phyloP scores from a whole-genome alignment of 1,284 basidiomycete genomes.

The Cryptococcus jaspeensis region DNA sequence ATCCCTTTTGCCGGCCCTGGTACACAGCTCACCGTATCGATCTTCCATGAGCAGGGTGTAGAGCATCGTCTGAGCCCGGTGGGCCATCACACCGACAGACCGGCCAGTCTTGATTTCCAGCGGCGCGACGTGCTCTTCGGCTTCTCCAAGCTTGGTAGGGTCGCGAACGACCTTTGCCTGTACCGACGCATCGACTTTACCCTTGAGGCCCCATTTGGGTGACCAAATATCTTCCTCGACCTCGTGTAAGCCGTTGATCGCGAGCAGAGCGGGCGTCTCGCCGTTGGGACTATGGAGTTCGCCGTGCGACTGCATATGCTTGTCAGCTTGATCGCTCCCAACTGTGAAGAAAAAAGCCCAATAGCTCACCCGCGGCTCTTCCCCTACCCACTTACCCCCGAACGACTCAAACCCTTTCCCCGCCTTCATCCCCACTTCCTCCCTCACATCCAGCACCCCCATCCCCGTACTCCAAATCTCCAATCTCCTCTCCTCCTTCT shows the following conservation, averaged over 20 bases:
- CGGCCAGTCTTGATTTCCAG: constrained; percentile 97
- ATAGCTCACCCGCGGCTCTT: constrained; percentile 27
- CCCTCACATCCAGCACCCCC: constrained; percentile 42
- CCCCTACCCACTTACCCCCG: constrained; percentile 43
- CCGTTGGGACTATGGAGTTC: constrained; percentile 56
- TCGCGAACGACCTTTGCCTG: constrained; percentile 61
- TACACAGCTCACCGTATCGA: constrained; percentile 63
- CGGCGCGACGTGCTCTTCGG: constrained; percentile 54
- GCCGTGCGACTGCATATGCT: constrained; percentile 58
- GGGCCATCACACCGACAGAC: constrained; percentile 74
- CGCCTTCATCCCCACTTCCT: constrained; percentile 44
- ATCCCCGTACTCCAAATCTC: constrained; percentile 50
- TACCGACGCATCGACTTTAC: constrained; percentile 90
- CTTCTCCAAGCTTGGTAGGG: constrained; percentile 30
- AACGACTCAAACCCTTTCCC: constrained; percentile 43
- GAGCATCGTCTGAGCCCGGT: constrained; percentile 96
- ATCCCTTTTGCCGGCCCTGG: too few species aligned
- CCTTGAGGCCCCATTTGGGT: constrained; percentile 90
- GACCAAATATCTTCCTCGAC: constrained; percentile 98
- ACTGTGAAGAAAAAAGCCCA: too few species aligned
- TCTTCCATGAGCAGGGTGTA: constrained; percentile 91
- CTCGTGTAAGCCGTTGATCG: constrained; percentile 72
- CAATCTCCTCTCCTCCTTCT: constrained; percentile 36
- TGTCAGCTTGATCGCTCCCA: too few species aligned
- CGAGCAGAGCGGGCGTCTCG: constrained; percentile 53